These are phyloP conservation scores for Kodamaea arcana DNA, from an alignment of 1,139 yeast genomes.

Conservation along the genomic window DNA sequence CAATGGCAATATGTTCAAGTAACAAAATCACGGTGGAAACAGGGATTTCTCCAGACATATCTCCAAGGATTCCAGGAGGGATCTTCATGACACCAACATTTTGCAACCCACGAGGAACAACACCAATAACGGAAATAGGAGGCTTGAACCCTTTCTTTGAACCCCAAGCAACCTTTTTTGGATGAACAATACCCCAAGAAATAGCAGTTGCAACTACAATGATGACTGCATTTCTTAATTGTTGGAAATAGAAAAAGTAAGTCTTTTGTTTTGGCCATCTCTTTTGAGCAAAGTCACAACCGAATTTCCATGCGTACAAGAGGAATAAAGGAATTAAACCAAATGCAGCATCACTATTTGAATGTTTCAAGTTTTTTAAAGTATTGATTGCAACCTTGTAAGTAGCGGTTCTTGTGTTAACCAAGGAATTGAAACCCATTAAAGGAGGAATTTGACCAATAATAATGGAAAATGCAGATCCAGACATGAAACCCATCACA, in stretches of 20 bases:
- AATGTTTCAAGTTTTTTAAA: slow-evolving; percentile 63
- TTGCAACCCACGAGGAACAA: slow-evolving; percentile 76
- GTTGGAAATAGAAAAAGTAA: slow-evolving; percentile 65
- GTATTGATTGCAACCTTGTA: slow-evolving; percentile 68
- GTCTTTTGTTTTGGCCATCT: slow-evolving; percentile 59
- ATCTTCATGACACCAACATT: slow-evolving; percentile 70
- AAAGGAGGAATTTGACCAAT: slow-evolving; percentile 84
- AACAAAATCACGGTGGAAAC: slow-evolving; percentile 78
- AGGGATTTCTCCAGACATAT: slow-evolving; percentile 75
- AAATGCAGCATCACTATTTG: slow-evolving; percentile 81
- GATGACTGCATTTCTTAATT: slow-evolving; percentile 76
- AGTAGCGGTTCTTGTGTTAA: slow-evolving; percentile 71
- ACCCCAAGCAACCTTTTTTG: slow-evolving; percentile 33
- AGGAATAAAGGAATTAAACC: slow-evolving; percentile 73
- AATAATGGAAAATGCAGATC: slow-evolving; percentile 81
- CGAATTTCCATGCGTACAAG: slow-evolving; percentile 65
- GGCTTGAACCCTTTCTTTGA: slow-evolving; percentile 27
- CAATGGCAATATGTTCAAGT: slow-evolving; percentile 88
- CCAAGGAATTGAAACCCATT: slow-evolving; percentile 65
- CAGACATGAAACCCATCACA: slow-evolving; percentile 92
- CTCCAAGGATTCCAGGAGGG: slow-evolving; percentile 57
- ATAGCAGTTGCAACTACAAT: slow-evolving; percentile 75
- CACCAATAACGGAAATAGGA: slow-evolving; percentile 64
- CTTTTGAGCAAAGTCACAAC: slow-evolving; percentile 54
- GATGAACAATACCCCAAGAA: slow-evolving; percentile 54